Percentiles rank a stretch among this genome's conserved stretches.
phyloP scores from a whole-genome alignment of 352 stramenopile species.

The Globisporangium canariense region DNA sequence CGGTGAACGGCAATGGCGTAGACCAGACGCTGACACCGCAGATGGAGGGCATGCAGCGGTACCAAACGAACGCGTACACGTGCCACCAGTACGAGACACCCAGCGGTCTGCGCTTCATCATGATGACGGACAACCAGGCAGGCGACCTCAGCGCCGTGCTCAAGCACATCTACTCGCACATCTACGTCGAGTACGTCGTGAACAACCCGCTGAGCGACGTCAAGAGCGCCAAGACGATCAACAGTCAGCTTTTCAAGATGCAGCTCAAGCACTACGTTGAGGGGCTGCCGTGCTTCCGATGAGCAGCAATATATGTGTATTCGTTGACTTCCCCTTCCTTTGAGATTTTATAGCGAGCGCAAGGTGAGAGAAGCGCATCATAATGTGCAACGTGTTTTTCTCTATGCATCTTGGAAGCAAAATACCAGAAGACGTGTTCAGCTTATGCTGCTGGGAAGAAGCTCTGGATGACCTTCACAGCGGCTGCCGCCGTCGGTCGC shows the following conservation, averaged over 20 bases:
- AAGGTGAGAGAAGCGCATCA: neutral
- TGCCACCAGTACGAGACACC: conserved; percentile 91
- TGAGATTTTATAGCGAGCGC: neutral
- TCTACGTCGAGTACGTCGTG: conserved; percentile 89
- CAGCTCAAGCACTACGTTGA: conserved; percentile 80
- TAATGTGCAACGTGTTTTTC: conserved; percentile 3
- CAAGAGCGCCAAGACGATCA: conserved; percentile 68
- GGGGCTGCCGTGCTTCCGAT: conserved; percentile 64
- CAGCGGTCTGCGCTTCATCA: conserved; percentile 87
- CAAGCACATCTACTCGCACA: conserved; percentile 85
- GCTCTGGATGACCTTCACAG: conserved; percentile 37
- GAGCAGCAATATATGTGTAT: conserved; percentile 9
- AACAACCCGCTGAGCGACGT: conserved; percentile 87
- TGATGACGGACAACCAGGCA: conserved; percentile 88
- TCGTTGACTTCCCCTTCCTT: neutral
- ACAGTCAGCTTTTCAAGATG: conserved; percentile 68
- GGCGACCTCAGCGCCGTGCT: conserved; percentile 82
- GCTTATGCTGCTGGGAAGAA: conserved; percentile 38
- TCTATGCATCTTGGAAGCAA: neutral
- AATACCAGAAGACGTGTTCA: neutral
- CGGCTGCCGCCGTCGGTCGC: conserved; percentile 40
- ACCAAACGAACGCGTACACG: conserved; percentile 88
- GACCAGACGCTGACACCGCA: conserved; percentile 17
- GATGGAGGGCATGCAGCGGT: conserved; percentile 68
- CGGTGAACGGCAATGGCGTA: conserved; percentile 18